phyloP scores from a whole-genome alignment of 208 protist genomes.

The Tritrichomonas musculus region DNA sequence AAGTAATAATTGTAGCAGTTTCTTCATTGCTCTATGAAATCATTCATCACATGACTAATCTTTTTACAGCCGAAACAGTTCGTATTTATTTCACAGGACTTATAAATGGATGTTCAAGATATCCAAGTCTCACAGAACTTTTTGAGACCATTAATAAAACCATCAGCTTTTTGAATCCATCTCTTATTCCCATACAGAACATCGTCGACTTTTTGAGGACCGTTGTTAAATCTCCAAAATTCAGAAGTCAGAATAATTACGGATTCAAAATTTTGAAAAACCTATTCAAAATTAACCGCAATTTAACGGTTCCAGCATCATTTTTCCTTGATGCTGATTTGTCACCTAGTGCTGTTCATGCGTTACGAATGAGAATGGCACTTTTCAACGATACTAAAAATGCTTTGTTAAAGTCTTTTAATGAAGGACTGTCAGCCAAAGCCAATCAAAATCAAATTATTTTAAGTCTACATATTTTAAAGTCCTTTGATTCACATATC shows the following conservation, averaged over 20 bases:
- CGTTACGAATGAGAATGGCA: background rate
- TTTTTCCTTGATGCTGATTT: background rate
- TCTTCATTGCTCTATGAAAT: background rate
- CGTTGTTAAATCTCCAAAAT: background rate
- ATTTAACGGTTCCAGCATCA: background rate
- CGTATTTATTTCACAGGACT: background rate
- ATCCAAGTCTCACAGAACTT: background rate
- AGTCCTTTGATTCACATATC: background rate
- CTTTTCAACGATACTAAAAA: background rate
- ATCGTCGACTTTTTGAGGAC: background rate
- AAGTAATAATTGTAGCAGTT: background rate
- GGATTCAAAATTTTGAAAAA: background rate
- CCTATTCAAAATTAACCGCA: background rate
- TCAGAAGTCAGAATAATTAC: too few species aligned
- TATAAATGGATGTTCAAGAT: background rate
- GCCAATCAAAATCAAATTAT: background rate
- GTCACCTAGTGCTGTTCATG: background rate
- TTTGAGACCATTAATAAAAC: background rate
- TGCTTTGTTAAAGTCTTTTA: background rate
- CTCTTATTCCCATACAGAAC: background rate
- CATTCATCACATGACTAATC: background rate
- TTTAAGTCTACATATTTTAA: background rate
- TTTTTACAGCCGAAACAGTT: constrained; percentile 4
- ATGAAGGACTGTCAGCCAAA: background rate
- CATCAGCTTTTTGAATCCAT: background rate